A percentile compares a stretch with the other conserved stretches of the same genome.
These are phyloP conservation scores for Myxozyma udenii DNA, from an alignment of 805 yeast genomes.

Conservation along the genomic window DNA sequence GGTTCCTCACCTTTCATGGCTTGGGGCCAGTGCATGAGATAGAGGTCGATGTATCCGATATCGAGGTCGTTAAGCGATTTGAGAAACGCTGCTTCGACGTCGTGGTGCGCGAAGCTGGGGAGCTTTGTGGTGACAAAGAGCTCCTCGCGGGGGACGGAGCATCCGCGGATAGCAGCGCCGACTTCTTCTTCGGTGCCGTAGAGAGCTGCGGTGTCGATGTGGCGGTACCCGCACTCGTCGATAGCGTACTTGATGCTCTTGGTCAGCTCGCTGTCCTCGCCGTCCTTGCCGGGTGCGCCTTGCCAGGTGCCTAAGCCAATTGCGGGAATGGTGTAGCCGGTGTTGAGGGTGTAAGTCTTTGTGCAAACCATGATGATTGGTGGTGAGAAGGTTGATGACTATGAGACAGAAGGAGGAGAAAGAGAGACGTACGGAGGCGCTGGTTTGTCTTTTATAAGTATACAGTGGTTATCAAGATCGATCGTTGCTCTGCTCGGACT, in stretches of 20 bases:
- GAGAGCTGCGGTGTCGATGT: conserved; percentile 67
- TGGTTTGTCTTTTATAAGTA: no score
- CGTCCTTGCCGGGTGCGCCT: conserved; percentile 42
- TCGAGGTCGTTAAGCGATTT: conserved; percentile 60
- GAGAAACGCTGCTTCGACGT: conserved; percentile 53
- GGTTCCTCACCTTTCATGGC: conserved; percentile 44
- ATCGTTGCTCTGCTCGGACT: not conserved
- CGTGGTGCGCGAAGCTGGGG: conserved; percentile 38
- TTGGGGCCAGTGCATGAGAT: conserved; percentile 82
- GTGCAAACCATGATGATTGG: conserved; percentile 4
- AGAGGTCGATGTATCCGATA: conserved; percentile 72
- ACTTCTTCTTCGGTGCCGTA: conserved; percentile 67
- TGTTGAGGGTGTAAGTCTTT: conserved; percentile 41
- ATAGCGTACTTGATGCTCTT: conserved; percentile 42
- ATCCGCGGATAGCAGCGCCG: conserved; percentile 43
- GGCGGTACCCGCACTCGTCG: conserved; percentile 56
- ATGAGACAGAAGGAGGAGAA: not conserved
- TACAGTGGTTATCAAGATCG: not conserved
- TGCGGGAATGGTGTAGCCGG: conserved; percentile 61
- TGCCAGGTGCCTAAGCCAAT: conserved; percentile 79
- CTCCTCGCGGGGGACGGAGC: conserved; percentile 51
- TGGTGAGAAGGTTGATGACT: not conserved
- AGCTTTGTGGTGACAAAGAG: conserved; percentile 46
- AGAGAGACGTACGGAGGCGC: not conserved
- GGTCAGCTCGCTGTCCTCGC: conserved; percentile 45